Conservation (phyloP, 805 yeast species). For the Wickerhamomyces hampshirensis region DNA sequence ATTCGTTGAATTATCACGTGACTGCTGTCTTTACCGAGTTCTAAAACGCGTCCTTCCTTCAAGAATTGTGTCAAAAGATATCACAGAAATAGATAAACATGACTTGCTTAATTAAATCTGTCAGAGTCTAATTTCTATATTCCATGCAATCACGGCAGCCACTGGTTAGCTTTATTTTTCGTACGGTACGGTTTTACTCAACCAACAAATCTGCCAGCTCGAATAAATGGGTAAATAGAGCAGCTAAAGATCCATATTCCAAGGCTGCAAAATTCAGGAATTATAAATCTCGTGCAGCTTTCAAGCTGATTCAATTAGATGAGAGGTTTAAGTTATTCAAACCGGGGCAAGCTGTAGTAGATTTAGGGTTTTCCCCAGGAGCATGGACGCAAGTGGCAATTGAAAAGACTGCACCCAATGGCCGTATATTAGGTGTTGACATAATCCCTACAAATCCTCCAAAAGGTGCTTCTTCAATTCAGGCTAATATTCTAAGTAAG, state of each 20-base stretch:
- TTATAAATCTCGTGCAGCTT: slow-evolving; percentile 85
- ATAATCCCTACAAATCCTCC: slow-evolving; percentile 78
- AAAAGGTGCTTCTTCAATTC: slow-evolving; percentile 69
- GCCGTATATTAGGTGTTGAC: slow-evolving; percentile 76
- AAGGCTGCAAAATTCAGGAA: slow-evolving; percentile 60
- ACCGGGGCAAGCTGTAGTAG: slow-evolving; percentile 61
- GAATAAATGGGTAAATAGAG: slow-evolving; percentile 71
- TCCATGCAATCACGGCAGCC: neutral
- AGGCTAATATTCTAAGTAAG: slow-evolving; percentile 78
- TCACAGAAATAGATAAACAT: too few relatives aligned
- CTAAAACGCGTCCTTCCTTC: neutral
- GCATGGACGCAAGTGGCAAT: slow-evolving; percentile 89
- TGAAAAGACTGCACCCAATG: slow-evolving; percentile 42
- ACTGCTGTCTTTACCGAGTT: neutral
- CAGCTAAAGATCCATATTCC: slow-evolving; percentile 57
- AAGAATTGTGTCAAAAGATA: neutral
- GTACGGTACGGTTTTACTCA: slow-evolving; percentile 11
- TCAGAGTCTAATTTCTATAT: neutral
- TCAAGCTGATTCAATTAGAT: slow-evolving; percentile 74
- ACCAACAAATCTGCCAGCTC: slow-evolving; percentile 45
- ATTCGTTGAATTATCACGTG: too few relatives aligned
- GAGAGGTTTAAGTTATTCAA: slow-evolving; percentile 55
- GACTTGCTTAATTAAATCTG: too few relatives aligned
- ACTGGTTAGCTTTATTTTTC: slow-evolving; percentile 2
- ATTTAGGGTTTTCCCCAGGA: slow-evolving; percentile 91